These are phyloP conservation scores for Knufia petricola DNA, from an alignment of 2,329 filamentous ascomycete species.

Conservation along the genomic window DNA sequence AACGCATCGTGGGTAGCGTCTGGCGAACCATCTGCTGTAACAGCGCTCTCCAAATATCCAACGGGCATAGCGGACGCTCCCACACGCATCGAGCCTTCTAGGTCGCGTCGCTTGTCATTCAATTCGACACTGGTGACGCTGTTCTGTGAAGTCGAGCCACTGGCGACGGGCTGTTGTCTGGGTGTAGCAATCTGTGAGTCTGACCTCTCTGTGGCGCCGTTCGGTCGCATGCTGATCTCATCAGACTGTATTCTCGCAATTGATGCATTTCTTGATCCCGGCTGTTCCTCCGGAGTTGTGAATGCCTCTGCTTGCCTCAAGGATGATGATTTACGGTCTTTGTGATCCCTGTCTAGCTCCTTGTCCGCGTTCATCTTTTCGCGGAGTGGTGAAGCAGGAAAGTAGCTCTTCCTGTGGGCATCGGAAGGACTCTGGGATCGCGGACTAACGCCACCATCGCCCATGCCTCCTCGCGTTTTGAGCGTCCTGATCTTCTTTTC, in stretches of 20 bases:
- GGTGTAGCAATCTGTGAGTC: constrained; percentile 7
- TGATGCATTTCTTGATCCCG: constrained; percentile 1
- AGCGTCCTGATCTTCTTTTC: constrained; percentile 45
- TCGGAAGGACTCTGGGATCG: constrained; percentile 19
- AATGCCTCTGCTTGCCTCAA: constrained; percentile 5
- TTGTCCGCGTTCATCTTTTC: constrained; percentile 8
- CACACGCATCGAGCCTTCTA: constrained; percentile 20
- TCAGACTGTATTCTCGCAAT: too few species aligned
- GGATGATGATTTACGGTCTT: background rate
- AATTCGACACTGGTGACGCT: constrained; percentile 5
- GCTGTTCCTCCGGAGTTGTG: background rate
- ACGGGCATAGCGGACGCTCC: constrained; percentile 17
- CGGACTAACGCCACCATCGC: constrained; percentile 20
- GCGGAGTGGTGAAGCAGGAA: constrained; percentile 17
- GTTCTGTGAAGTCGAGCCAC: background rate
- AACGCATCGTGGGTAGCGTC: constrained; percentile 10
- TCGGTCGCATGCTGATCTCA: background rate
- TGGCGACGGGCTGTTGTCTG: background rate
- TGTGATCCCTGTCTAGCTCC: background rate
- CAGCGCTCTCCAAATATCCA: background rate
- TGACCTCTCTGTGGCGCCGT: background rate
- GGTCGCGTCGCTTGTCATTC: constrained; percentile 16
- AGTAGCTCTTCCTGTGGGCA: constrained; percentile 10
- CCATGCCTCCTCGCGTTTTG: constrained; percentile 27
- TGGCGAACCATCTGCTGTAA: constrained; percentile 11